A percentile compares a stretch with the other conserved stretches of the same genome.
These are phyloP conservation scores for Anisodus acutangulus DNA, from an alignment of 257 asterid species.

Conservation along the genomic window DNA sequence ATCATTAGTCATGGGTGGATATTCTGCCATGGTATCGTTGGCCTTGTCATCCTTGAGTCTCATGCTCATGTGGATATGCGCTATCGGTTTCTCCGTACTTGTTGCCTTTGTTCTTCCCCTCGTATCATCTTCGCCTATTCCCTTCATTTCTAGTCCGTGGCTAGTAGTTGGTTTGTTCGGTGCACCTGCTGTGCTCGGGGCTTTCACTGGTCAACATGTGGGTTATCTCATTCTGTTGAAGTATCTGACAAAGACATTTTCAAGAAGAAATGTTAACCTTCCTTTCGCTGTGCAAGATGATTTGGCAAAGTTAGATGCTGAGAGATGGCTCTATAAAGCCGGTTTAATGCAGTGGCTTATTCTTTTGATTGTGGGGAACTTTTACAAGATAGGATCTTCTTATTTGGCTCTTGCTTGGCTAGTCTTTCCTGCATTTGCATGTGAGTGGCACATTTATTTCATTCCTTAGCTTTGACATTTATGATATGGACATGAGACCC, in stretches of 20 bases:
- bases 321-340: conserved; percentile 91
- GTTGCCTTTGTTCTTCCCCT: conserved; percentile 70
- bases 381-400: conserved; percentile 71
- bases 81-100: conserved; percentile 55
- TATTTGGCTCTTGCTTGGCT: conserved; percentile 90
- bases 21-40: conserved; percentile 63
- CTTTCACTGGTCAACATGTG: conserved; percentile 79
- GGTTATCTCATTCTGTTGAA: conserved; percentile 64
- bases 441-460: conserved; percentile 58
- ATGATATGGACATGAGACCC: conserved; percentile 11
- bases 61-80: conserved; percentile 80
- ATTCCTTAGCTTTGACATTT: conserved; percentile 10
- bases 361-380: conserved; percentile 68
- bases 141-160: conserved; percentile 78
- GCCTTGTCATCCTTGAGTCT: conserved; percentile 65
- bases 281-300: conserved; percentile 52
- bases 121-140: conserved; percentile 79
- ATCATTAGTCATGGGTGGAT: conserved; percentile 80
- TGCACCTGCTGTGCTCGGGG: conserved; percentile 94
- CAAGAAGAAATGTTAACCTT: conserved; percentile 50
- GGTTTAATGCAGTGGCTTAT: conserved; percentile 88
- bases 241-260: conserved; percentile 51
- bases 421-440: conserved; percentile 85
- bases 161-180: conserved; percentile 77
- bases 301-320: conserved; percentile 87